phyloP scores from a whole-genome alignment of 23 red algal genomes.

The Gracilariopsis chorda region DNA sequence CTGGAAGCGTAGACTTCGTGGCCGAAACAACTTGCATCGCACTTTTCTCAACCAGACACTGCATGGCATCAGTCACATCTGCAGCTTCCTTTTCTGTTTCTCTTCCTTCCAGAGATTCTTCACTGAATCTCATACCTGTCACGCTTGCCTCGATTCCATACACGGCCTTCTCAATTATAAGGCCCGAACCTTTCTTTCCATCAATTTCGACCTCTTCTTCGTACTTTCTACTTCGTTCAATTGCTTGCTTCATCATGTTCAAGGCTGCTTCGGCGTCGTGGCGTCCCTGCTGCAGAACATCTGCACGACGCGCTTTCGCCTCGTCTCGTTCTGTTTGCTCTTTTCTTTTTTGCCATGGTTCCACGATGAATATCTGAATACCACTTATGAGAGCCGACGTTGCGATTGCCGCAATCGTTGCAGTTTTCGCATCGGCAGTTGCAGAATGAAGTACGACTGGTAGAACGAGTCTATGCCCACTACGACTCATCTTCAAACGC shows the following conservation, averaged over 20 bases:
- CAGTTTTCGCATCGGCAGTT: constrained; percentile 32
- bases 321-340: constrained; percentile 36
- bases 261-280: constrained; percentile 60
- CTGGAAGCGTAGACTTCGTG: constrained; percentile 79
- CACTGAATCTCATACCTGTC: background rate
- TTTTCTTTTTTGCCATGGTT: constrained; percentile 42
- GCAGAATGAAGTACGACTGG: constrained; percentile 47
- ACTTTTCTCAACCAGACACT: constrained; percentile 77
- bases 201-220: constrained; percentile 72
- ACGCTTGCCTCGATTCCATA: constrained; percentile 64
- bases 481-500: constrained; percentile 45
- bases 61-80: constrained; percentile 83
- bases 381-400: constrained; percentile 18
- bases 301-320: constrained; percentile 1
- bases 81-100: constrained; percentile 50
- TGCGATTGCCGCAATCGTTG: constrained; percentile 35
- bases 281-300: constrained; percentile 28
- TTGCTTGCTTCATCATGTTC: constrained; percentile 49
- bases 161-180: constrained; percentile 79
- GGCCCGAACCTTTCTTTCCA: constrained; percentile 55
- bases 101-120: constrained; percentile 1
- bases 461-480: constrained; percentile 44
- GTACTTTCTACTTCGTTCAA: constrained; percentile 39
- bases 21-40: constrained; percentile 68
- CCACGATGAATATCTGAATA: constrained; percentile 42